Evolutionary conservation across 2,329 filamentous ascomycete species (phyloP).

Genomic region (Aspergillus unguis): DNA sequence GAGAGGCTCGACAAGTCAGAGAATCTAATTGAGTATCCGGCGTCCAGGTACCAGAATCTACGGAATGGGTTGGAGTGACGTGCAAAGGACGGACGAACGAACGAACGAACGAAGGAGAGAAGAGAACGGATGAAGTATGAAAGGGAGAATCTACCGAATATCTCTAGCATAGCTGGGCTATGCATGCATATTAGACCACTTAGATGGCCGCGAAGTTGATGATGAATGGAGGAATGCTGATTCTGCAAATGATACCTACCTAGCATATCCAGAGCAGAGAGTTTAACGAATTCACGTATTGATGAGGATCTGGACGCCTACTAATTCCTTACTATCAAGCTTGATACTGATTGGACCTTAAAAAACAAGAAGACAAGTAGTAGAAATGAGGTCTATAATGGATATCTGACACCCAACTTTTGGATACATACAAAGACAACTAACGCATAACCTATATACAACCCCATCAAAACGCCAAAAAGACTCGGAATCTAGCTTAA

Average conservation of each 20-base stretch:
- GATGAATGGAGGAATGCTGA: neutral
- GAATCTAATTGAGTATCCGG: slow-evolving; percentile 14
- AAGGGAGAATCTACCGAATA: neutral
- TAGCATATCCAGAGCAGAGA: neutral
- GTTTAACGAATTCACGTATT: too few relatives aligned
- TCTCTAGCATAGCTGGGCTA: neutral
- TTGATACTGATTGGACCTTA: too few relatives aligned
- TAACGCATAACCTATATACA: neutral
- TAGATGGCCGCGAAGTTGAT: too few relatives aligned
- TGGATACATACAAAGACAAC: neutral
- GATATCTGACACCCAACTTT: neutral
- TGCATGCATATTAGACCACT: too few relatives aligned
- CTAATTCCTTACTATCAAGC: too few relatives aligned
- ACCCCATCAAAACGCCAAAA: neutral
- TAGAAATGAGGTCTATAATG: neutral
- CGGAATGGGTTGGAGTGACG: slow-evolving; percentile 1
- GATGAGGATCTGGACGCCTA: too few relatives aligned
- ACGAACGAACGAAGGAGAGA: neutral
- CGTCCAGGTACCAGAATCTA: slow-evolving; percentile 13
- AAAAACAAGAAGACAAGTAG: too few relatives aligned
- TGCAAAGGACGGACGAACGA: too few relatives aligned
- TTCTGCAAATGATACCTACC: neutral
- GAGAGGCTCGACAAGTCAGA: slow-evolving; percentile 4
- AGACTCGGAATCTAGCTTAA: neutral
- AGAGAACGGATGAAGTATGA: neutral